Percentiles rank a stretch among this genome's conserved stretches.
phyloP scores from a whole-genome alignment of 73 alveolate genomes.

The Tetrahymena elliotti region DNA sequence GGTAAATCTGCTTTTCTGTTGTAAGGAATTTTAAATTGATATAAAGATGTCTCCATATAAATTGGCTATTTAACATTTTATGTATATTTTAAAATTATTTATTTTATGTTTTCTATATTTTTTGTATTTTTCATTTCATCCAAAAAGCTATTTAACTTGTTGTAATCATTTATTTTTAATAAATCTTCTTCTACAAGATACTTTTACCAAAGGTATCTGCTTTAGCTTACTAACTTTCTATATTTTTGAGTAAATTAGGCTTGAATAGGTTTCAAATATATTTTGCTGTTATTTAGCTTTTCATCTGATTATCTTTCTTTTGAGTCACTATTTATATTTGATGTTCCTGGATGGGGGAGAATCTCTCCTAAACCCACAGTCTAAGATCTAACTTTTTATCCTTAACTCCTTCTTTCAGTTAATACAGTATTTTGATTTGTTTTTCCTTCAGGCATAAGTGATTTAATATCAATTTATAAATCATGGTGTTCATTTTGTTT shows the following conservation, averaged over 20 bases:
- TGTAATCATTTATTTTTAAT: neutral
- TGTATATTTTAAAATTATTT: neutral
- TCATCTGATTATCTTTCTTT: neutral
- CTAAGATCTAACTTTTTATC: neutral
- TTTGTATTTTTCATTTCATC: neutral
- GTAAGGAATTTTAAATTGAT: neutral
- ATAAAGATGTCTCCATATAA: neutral
- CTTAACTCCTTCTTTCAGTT: neutral
- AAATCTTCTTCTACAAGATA: neutral
- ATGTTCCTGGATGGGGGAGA: neutral
- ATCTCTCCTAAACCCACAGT: neutral
- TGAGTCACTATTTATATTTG: neutral
- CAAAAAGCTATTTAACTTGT: neutral
- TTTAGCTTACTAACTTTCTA: neutral
- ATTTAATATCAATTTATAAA: neutral
- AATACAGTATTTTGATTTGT: neutral
- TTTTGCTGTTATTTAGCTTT: neutral
- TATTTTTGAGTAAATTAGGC: neutral
- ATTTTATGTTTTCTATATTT: neutral
- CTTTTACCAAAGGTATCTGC: neutral
- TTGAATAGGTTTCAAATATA: neutral
- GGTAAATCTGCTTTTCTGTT: neutral
- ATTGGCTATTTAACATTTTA: neutral
- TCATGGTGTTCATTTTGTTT: neutral
- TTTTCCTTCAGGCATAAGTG: neutral